Evolutionary conservation across 768 basidiomycete genomes (phyloP).

Genomic region (Roridomyces roridus): DNA sequence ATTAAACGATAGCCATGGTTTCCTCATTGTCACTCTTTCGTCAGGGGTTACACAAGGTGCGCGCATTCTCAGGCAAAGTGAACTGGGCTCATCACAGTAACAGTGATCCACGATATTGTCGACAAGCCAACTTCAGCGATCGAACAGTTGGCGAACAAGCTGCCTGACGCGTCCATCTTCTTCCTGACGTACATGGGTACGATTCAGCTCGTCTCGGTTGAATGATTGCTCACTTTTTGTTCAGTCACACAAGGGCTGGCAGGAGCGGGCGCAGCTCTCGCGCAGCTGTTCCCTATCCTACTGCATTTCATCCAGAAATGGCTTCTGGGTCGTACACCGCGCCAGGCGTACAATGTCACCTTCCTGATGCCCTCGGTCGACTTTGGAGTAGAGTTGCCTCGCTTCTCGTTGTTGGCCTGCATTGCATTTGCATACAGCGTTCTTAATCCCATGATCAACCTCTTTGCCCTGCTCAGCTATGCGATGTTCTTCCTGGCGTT

Average conservation of each 20-base stretch:
- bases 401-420: constrained; percentile 57
- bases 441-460: constrained; percentile 69
- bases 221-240: not conserved
- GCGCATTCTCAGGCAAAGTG: not conserved
- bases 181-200: constrained; percentile 65
- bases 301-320: constrained; percentile 68
- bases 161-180: constrained; percentile 66
- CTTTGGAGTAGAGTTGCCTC: constrained; percentile 55
- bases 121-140: constrained; percentile 50
- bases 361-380: constrained; percentile 61
- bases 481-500: constrained; percentile 64
- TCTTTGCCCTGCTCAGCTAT: constrained; percentile 66
- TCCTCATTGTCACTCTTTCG: constrained; percentile 71
- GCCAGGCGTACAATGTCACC: constrained; percentile 62
- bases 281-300: constrained; percentile 58
- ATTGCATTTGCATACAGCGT: constrained; percentile 65
- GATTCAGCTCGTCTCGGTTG: constrained; percentile 22
- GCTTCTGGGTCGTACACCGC: constrained; percentile 71
- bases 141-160: constrained; percentile 47
- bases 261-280: constrained; percentile 57
- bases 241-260: constrained; percentile 58
- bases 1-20: constrained; percentile 57
- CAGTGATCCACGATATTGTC: constrained; percentile 38
- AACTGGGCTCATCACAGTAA: not conserved
- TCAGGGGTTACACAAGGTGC: constrained; percentile 58